A percentile compares a stretch with the other conserved stretches of the same genome.
Evolutionary conservation across 1,139 yeast genomes (phyloP).

Genomic region (Kurtzmaniella quercitrusa): DNA sequence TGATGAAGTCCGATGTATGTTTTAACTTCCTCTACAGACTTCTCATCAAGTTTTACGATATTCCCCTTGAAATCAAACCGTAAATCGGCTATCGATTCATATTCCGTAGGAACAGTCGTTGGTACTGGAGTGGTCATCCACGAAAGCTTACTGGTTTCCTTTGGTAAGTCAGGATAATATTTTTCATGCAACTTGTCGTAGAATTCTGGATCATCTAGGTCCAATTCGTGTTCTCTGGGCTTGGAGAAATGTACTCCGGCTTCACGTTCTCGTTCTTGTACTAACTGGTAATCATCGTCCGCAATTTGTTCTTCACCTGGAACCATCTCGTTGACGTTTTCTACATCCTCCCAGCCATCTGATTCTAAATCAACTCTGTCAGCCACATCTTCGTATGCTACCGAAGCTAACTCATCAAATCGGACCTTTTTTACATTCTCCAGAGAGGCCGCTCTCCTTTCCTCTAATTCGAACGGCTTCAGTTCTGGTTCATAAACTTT

Average conservation of each 20-base stretch:
- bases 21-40: slow-evolving; percentile 38
- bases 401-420: slow-evolving; percentile 38
- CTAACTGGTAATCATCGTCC: slow-evolving; percentile 42
- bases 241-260: slow-evolving; percentile 58
- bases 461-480: slow-evolving; percentile 5
- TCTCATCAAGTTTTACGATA: slow-evolving; percentile 47
- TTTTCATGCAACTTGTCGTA: slow-evolving; percentile 75
- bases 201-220: slow-evolving; percentile 72
- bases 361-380: slow-evolving; percentile 27
- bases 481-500: slow-evolving; percentile 11
- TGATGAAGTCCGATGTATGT: slow-evolving; percentile 79
- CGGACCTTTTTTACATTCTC: slow-evolving; percentile 29
- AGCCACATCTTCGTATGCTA: slow-evolving; percentile 33
- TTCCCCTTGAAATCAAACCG: slow-evolving; percentile 88
- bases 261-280: slow-evolving; percentile 24
- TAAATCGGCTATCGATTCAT: slow-evolving; percentile 63
- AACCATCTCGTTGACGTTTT: slow-evolving; percentile 29
- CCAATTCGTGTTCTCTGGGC: slow-evolving; percentile 45
- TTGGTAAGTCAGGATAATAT: slow-evolving; percentile 86
- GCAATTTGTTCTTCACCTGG: slow-evolving; percentile 27
- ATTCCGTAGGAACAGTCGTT: slow-evolving; percentile 38
- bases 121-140: slow-evolving; percentile 82
- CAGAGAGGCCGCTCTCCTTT: background rate
- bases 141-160: slow-evolving; percentile 73
- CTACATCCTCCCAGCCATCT: slow-evolving; percentile 41